Base-by-base conservation (phyloP, 73 alveolate species). In the Paramecium primaurelia region DNA sequence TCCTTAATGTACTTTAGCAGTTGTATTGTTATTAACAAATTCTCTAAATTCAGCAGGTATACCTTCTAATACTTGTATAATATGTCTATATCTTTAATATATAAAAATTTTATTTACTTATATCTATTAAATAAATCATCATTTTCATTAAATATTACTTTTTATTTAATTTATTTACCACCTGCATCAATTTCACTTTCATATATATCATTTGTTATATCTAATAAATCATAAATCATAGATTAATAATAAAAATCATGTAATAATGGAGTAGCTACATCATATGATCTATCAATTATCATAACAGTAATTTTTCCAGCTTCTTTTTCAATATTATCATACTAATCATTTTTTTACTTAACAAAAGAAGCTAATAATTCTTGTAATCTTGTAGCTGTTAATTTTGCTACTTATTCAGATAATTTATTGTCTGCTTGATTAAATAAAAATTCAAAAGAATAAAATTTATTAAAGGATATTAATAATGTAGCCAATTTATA, bases 201-300 rank as follows among this genome's bases (percentile, higher is more conserved):
- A 80, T 40, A 80, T 3, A 80, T 64, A 14, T 80, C 91, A 80
- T 80, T 80, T 26, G 47, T 80, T 11, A 80, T 80, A 80, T 89
- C 94, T 18, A 89, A 83, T 30, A 89, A 68, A 45, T 89, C 94
- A 40, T 89, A 89, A 12, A 89, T 58, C 94, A 89, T 89, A 8
- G 94, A 85, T 71, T 89, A 22, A 32, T 89, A 89, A 89, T 45
- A 89, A 45, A 89, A 89, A 89, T 89, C 94, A 45, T 89, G 94
- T 18, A 89, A 71, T 6, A 89, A 34, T 26, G 94, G 94, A 5
- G 94, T 59, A 28, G 64, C 71, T 12, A 85, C 77, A 45, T 89
- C 94, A n/a, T 10, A 71, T 16, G 94, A 77, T 8, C 94, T 64
- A 71, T 89, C 94, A n/a, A 89, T 25, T 10, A 89, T 73, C 22